A percentile compares a stretch with the other conserved stretches of the same genome.
Conservation (phyloP, 768 basidiomycete genomes). For the Termitomyces sp. region DNA sequence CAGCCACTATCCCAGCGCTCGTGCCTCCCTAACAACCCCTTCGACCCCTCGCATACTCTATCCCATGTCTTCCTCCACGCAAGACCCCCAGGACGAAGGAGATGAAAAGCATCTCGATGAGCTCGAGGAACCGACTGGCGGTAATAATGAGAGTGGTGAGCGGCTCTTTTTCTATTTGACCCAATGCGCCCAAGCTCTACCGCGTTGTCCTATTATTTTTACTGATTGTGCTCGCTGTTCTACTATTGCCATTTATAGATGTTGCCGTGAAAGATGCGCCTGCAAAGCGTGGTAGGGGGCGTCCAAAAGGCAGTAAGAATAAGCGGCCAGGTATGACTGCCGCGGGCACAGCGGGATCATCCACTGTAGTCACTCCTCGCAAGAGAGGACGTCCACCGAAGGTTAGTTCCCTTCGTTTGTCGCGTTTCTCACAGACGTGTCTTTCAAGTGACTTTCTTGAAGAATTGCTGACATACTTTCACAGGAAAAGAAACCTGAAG, state of each 20-base stretch:
- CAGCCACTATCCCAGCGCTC: slow-evolving; percentile 26
- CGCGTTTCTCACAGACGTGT: slow-evolving; percentile 13
- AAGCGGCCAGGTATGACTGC: slow-evolving; percentile 35
- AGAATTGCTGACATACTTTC: slow-evolving; percentile 15
- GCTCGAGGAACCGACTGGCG: slow-evolving; percentile 40
- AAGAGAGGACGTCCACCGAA: slow-evolving; percentile 70
- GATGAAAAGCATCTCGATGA: slow-evolving; percentile 56
- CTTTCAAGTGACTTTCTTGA: slow-evolving; percentile 6
- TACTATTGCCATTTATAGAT: slow-evolving; percentile 23
- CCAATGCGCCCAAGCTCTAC: background rate
- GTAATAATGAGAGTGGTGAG: slow-evolving; percentile 36
- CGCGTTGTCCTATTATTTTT: slow-evolving; percentile 7
- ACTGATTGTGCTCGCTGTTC: slow-evolving; percentile 19
- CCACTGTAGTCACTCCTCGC: slow-evolving; percentile 31
- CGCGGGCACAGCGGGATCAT: slow-evolving; percentile 26
- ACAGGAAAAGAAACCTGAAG: slow-evolving; percentile 38
- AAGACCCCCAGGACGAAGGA: slow-evolving; percentile 43
- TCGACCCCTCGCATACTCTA: slow-evolving; percentile 9
- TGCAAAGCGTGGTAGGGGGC: slow-evolving; percentile 76
- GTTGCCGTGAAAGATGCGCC: slow-evolving; percentile 33
- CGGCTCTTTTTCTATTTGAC: slow-evolving; percentile 8
- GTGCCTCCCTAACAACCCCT: slow-evolving; percentile 21
- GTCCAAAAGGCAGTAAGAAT: slow-evolving; percentile 86
- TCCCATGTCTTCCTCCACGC: slow-evolving; percentile 58
- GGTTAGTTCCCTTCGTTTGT: slow-evolving; percentile 26